phyloP scores from a whole-genome alignment of 1,139 yeast genomes.

The Yarrowia galli region DNA sequence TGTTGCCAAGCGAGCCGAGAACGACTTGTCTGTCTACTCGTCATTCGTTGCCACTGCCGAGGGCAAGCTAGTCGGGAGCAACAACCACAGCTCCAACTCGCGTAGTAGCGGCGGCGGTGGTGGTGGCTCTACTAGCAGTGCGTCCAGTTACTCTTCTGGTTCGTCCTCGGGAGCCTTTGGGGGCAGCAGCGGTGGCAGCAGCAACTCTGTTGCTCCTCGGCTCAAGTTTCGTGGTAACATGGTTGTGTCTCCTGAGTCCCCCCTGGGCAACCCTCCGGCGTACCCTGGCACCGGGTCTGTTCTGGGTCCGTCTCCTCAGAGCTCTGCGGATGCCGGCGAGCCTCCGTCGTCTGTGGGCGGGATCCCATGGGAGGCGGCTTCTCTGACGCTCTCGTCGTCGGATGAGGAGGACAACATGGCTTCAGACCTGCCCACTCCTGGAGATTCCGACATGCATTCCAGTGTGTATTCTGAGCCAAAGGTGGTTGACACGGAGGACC shows the following conservation, averaged over 20 bases:
- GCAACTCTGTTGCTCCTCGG: constrained; percentile 24
- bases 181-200: constrained; percentile 17
- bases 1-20: constrained; percentile 20
- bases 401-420: constrained; percentile 30
- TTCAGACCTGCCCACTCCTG: constrained; percentile 27
- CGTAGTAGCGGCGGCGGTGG: constrained; percentile 28
- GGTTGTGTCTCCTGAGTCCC: constrained; percentile 23
- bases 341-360: constrained; percentile 23
- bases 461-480: constrained; percentile 28
- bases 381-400: constrained; percentile 27
- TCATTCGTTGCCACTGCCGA: constrained; percentile 16
- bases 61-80: constrained; percentile 18
- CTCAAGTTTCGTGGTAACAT: constrained; percentile 29
- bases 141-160: constrained; percentile 30
- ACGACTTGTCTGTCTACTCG: constrained; percentile 14
- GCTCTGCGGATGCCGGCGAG: constrained; percentile 27
- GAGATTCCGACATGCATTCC: constrained; percentile 34
- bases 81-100: background rate
- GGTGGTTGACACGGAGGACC: constrained; percentile 8
- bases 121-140: constrained; percentile 24
- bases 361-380: constrained; percentile 34
- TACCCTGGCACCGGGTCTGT: constrained; percentile 29
- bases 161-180: constrained; percentile 21
- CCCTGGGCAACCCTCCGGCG: constrained; percentile 32
- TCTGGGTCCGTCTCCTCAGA: constrained; percentile 37